Percentiles rank a stretch among this genome's conserved stretches.
Conservation (phyloP, 192 early-diverging fungal species). For the Umbelopsis sp. region DNA sequence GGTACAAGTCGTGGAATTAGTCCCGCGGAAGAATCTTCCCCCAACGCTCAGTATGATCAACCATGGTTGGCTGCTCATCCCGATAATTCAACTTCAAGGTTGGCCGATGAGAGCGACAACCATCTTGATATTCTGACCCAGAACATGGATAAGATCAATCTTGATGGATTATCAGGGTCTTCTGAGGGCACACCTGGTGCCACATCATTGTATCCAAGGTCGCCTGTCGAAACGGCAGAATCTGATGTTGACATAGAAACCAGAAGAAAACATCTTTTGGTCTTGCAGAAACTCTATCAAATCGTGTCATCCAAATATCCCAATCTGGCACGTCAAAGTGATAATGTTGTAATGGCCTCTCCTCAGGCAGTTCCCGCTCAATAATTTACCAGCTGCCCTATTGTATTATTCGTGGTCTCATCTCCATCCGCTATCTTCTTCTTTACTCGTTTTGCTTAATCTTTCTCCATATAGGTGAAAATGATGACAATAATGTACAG, state of each 20-base stretch:
- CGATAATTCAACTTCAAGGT: background rate
- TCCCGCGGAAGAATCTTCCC: background rate
- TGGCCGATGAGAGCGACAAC: background rate
- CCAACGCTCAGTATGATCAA: background rate
- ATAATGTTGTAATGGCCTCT: background rate
- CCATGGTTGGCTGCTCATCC: background rate
- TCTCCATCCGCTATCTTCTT: background rate
- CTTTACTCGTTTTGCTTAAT: background rate
- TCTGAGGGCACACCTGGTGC: background rate
- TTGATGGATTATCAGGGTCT: background rate
- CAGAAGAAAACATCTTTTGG: background rate
- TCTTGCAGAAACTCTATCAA: constrained; percentile 3
- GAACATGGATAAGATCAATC: constrained; percentile 11
- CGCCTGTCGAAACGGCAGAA: background rate
- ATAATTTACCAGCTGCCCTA: background rate
- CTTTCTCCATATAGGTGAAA: too few species aligned
- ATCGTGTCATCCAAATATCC: constrained; percentile 8
- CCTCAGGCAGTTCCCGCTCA: background rate
- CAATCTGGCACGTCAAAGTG: background rate
- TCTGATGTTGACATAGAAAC: constrained; percentile 1
- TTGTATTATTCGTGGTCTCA: background rate
- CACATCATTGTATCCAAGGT: constrained; percentile 7
- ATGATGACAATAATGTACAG: constrained; percentile 2
- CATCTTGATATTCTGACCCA: constrained; percentile 6
- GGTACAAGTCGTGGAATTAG: constrained; percentile 5